Conservation (phyloP, 257 asterid species). For the Lycium barbarum region DNA sequence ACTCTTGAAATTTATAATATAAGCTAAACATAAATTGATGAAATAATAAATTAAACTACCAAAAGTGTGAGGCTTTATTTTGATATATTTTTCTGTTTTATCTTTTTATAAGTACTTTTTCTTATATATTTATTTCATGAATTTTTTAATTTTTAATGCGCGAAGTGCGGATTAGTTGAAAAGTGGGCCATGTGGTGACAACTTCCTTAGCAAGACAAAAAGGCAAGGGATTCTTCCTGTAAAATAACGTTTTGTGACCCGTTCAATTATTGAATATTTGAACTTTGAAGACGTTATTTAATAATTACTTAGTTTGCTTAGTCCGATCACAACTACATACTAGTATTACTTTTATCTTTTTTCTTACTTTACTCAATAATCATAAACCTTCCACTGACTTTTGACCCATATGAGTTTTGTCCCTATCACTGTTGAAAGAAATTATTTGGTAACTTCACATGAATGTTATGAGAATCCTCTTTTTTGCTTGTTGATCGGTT, state of each 20-base stretch:
- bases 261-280: not conserved
- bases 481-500: not conserved
- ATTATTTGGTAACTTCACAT: not conserved
- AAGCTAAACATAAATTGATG: no score
- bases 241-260: not conserved
- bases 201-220: constrained; percentile 11
- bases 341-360: not conserved
- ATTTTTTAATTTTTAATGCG: no score
- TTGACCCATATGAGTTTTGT: not conserved
- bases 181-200: not conserved
- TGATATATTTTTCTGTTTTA: no score
- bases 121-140: no score
- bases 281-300: not conserved
- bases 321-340: not conserved
- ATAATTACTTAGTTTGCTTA: not conserved
- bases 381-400: not conserved
- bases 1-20: no score
- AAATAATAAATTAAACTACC: no score
- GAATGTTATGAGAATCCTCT: not conserved
- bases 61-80: no score
- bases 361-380: not conserved
- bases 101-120: no score
- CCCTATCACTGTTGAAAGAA: not conserved
- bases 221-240: not conserved
- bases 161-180: not conserved